Percentiles rank a stretch among this genome's conserved stretches.
These are phyloP conservation scores for Firmiana major DNA, from an alignment of 345 rosid species.

Conservation along the genomic window DNA sequence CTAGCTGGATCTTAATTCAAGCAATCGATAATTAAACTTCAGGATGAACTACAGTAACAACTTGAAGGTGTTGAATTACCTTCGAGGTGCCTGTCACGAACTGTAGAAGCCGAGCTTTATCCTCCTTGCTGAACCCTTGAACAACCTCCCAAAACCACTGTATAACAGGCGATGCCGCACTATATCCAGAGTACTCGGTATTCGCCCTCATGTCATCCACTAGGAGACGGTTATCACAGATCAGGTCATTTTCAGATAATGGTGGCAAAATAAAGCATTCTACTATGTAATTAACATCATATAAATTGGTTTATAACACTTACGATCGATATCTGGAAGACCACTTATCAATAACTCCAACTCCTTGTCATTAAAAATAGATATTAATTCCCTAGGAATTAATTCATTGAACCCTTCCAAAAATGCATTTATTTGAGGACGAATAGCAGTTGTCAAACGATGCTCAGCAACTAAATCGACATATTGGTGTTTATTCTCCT, in stretches of 20 bases:
- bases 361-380: conserved; percentile 93
- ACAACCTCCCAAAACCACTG: conserved; percentile 99
- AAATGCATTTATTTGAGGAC: conserved; percentile 94
- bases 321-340: conserved; percentile 93
- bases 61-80: conserved; percentile 34
- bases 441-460: conserved; percentile 93
- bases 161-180: conserved; percentile 82
- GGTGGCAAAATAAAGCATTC: neutral
- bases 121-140: conserved; percentile 95
- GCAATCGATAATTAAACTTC: neutral
- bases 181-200: conserved; percentile 90
- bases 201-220: conserved; percentile 96
- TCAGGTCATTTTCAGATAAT: conserved; percentile 2
- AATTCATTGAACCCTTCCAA: conserved; percentile 84
- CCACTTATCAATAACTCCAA: conserved; percentile 89
- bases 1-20: neutral
- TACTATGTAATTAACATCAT: conserved; percentile 6
- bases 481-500: conserved; percentile 91
- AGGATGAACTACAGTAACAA: neutral
- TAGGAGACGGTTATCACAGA: conserved; percentile 22
- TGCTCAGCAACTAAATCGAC: conserved; percentile 88
- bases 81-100: conserved; percentile 97
- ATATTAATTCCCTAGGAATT: conserved; percentile 68
- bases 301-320: conserved; percentile 26
- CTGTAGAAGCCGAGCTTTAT: conserved; percentile 90